Conservation (phyloP, 139 green algal genomes). For the Chlamydomonas applanata region DNA sequence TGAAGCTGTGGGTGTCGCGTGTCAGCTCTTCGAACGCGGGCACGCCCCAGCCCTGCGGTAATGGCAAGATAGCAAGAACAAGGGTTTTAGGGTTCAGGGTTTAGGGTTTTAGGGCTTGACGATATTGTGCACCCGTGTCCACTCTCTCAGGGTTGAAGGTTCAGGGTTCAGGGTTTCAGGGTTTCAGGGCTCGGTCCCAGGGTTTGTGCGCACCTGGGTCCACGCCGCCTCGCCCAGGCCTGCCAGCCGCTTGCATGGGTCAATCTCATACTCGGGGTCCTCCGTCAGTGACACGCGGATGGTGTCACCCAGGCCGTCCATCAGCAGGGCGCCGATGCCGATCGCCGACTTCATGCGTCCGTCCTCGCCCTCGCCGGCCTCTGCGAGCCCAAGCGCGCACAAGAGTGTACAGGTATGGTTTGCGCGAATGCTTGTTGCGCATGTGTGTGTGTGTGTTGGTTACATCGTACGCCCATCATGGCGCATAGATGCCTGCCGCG, state of each 20-base stretch:
- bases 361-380: constrained; percentile 96
- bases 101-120: too few relatives aligned
- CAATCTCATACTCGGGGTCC: constrained; percentile 95
- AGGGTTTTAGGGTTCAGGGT: too few relatives aligned
- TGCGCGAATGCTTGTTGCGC: too few relatives aligned
- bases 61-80: too few relatives aligned
- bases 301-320: constrained; percentile 98
- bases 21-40: constrained; percentile 77
- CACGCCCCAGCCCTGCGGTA: constrained; percentile 62
- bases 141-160: neutral
- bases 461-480: too few relatives aligned
- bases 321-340: constrained; percentile 94
- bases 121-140: neutral
- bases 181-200: too few relatives aligned
- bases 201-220: constrained; percentile 36
- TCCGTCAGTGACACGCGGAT: constrained; percentile 92
- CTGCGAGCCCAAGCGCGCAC: constrained; percentile 32
- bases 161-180: neutral
- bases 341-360: constrained; percentile 98
- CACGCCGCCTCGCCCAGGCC: constrained; percentile 68
- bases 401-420: too few relatives aligned
- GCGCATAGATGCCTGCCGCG: too few relatives aligned
- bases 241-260: constrained; percentile 86
- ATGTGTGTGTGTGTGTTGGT: too few relatives aligned
- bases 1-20: constrained; percentile 89